These are phyloP conservation scores for Debaryomyces robertsiae DNA, from an alignment of 1,139 yeast species.

Conservation along the genomic window DNA sequence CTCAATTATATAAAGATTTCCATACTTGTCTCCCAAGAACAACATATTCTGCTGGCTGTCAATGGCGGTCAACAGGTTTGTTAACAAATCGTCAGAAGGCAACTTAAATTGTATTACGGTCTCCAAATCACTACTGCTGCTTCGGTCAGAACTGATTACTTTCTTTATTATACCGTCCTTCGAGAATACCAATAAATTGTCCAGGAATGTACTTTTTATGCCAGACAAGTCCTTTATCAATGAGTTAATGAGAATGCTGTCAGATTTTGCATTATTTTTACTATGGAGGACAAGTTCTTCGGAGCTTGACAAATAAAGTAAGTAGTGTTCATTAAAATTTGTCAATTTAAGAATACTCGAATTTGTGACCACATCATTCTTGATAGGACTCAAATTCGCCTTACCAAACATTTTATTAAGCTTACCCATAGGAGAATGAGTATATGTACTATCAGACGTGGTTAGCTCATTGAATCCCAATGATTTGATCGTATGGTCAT, in stretches of 20 bases:
- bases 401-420: constrained; percentile 4
- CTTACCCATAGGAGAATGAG: neutral
- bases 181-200: constrained; percentile 41
- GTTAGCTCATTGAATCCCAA: constrained; percentile 18
- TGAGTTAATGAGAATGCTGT: constrained; percentile 31
- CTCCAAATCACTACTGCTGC: constrained; percentile 17
- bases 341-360: constrained; percentile 16
- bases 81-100: constrained; percentile 30
- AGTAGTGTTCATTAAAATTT: constrained; percentile 19
- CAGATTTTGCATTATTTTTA: constrained; percentile 13
- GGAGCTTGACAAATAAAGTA: constrained; percentile 33
- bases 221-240: constrained; percentile 41
- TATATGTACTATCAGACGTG: constrained; percentile 15
- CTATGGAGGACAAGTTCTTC: constrained; percentile 34
- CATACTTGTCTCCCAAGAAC: constrained; percentile 51
- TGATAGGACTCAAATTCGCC: constrained; percentile 6
- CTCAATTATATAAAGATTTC: constrained; percentile 34
- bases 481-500: constrained; percentile 14
- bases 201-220: constrained; percentile 30
- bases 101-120: constrained; percentile 22
- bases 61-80: constrained; percentile 31
- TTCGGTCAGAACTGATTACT: constrained; percentile 12
- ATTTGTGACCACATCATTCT: constrained; percentile 8
- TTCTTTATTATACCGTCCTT: constrained; percentile 39
- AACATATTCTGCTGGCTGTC: constrained; percentile 27